Conservation (phyloP, 2,329 filamentous ascomycete species). For the Pyricularia pennisetigena region DNA sequence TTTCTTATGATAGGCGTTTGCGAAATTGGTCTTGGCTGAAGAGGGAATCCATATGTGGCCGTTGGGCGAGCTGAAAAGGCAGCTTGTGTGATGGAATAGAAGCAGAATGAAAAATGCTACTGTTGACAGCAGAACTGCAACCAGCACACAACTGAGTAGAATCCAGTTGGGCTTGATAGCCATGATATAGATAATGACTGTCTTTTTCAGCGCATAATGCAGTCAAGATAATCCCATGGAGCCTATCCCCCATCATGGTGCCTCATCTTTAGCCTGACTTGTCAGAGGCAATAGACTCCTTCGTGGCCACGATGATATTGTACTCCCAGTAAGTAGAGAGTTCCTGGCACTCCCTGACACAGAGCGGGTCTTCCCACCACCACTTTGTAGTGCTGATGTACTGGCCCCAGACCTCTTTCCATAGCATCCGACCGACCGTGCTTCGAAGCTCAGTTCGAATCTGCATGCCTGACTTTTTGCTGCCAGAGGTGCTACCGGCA, state of each 20-base stretch:
- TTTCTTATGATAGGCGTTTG: not conserved
- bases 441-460: constrained; percentile 38
- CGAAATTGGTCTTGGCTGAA: not conserved
- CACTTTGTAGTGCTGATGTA: constrained; percentile 38
- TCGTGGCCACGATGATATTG: constrained; percentile 44
- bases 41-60: not conserved
- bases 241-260: not conserved
- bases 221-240: not conserved
- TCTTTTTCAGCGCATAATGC: not conserved
- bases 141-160: not conserved
- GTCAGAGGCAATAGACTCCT: constrained; percentile 18
- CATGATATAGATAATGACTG: not conserved
- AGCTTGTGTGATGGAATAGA: not conserved
- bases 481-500: not conserved
- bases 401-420: constrained; percentile 50
- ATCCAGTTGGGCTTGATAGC: not conserved
- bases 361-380: constrained; percentile 53
- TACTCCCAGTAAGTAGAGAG: constrained; percentile 50
- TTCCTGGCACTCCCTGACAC: constrained; percentile 43
- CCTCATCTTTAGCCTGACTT: not conserved
- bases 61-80: not conserved
- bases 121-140: not conserved
- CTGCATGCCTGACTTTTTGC: constrained; percentile 18
- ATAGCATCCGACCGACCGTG: constrained; percentile 45
- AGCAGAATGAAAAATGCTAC: not conserved